Evolutionary conservation across 2,329 filamentous ascomycete genomes (phyloP), one percentile per base, ranked within the genome.

Genomic region (Pseudogymnoascus sp.): DNA sequence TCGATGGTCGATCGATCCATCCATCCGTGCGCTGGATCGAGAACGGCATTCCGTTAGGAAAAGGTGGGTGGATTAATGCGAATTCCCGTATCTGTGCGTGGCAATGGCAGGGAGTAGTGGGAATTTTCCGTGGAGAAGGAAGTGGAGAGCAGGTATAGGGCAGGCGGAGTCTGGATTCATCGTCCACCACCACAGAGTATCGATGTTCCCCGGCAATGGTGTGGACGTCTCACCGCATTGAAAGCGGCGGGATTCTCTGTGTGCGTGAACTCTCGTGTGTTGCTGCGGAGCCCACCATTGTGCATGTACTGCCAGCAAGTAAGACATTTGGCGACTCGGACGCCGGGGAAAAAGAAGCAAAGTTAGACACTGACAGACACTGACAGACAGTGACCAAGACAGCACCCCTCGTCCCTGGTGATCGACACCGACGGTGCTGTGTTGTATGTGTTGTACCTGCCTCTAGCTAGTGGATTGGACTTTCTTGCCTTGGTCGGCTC

Each of bases 281-380:
- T 14, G 41, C n/a, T 52, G 26, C 7, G 10, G 45, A 52, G 45
- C 8, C 45, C 45, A 52, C 45, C 8, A 12, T 31, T 16, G 45
- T 52, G 45, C 45, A 52, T 52, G 26, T 52, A 31, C 45, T 52
- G 45, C 23, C 45, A 52, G 45, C 45, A 52, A 52, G 45, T 26
- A 26, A 45, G 41, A 45, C 21, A 45, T 26, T 45, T 12, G 21
- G 41, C 41, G 21, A 45, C 11, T 45, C 12, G 41, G 41, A 26
- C 41, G 12, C 21, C 23, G 21, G 41, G 12, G 16, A 16, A 45
- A 26, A 45, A 6, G 21, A 23, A 45, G 41, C 12, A 45, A 26
- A 4, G 41, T 31, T n/a, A 29, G 23, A 26, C 23, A 26, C 23
- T 26, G 23, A 26, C 23, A 31, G 45, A 52, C 23, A 26, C 23